Conservation (phyloP, 1,284 basidiomycete species). For the Sporisorium reilianum region DNA sequence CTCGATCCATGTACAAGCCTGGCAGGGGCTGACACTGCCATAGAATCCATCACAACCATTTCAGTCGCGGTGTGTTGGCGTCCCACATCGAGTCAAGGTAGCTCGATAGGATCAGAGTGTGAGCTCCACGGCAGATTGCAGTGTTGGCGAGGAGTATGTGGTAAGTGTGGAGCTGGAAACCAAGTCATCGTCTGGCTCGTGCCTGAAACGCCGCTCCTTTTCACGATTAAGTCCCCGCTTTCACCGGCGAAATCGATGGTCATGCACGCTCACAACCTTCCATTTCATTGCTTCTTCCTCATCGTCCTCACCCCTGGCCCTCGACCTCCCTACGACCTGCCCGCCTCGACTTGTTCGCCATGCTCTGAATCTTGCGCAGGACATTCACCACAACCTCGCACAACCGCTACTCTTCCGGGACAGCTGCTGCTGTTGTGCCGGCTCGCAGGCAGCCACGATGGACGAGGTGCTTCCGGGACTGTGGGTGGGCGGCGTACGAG, state of each 20-base stretch:
- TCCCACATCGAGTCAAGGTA: too few relatives aligned
- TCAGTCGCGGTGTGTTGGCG: not conserved
- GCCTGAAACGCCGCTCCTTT: constrained; percentile 13
- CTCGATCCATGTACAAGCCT: constrained; percentile 36
- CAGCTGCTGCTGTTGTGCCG: not conserved
- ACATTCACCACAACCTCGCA: not conserved
- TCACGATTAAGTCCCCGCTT: constrained; percentile 1
- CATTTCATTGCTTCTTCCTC: not conserved
- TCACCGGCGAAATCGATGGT: constrained; percentile 5
- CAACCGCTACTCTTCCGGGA: not conserved
- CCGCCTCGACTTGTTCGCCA: not conserved
- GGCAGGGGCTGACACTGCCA: constrained; percentile 17
- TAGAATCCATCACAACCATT: too few relatives aligned
- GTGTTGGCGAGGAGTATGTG: not conserved
- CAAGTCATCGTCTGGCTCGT: constrained; percentile 14
- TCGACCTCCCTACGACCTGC: not conserved
- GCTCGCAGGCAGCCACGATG: constrained; percentile 34
- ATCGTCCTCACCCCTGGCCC: too few relatives aligned
- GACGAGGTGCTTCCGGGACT: constrained; percentile 63
- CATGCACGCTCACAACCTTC: not conserved
- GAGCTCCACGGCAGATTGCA: not conserved
- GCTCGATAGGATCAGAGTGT: not conserved
- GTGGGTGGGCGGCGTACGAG: constrained; percentile 61
- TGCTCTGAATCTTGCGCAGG: not conserved
- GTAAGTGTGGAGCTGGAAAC: constrained; percentile 13